Evolutionary conservation across 2,329 filamentous ascomycete species (phyloP).

Genomic region (Dichotomopilus funicola): DNA sequence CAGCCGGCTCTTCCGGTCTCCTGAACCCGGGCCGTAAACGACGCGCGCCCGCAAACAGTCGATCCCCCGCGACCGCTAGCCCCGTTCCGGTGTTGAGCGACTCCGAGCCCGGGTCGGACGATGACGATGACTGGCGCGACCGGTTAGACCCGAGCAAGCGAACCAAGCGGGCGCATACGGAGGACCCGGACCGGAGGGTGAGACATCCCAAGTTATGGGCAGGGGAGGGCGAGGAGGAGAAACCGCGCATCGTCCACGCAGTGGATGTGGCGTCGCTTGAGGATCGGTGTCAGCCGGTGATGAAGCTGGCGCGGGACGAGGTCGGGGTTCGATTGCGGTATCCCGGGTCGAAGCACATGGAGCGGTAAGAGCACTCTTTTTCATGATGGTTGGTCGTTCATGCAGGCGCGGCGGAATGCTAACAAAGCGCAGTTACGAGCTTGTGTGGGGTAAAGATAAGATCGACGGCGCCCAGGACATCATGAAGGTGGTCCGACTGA

Average conservation of each 20-base stretch:
- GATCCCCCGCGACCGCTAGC: slow-evolving; percentile 43
- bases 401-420: neutral
- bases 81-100: slow-evolving; percentile 33
- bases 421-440: slow-evolving; percentile 51
- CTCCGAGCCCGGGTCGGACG: slow-evolving; percentile 45
- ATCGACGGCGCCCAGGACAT: slow-evolving; percentile 73
- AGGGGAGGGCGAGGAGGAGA: slow-evolving; percentile 32
- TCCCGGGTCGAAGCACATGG: slow-evolving; percentile 50
- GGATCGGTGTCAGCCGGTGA: slow-evolving; percentile 44
- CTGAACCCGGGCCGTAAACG: slow-evolving; percentile 39
- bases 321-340: slow-evolving; percentile 71
- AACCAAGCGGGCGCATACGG: slow-evolving; percentile 35
- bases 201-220: slow-evolving; percentile 32
- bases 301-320: slow-evolving; percentile 45
- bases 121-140: slow-evolving; percentile 46
- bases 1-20: slow-evolving; percentile 19
- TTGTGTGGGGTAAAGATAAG: slow-evolving; percentile 71
- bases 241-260: slow-evolving; percentile 49
- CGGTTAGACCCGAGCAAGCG: slow-evolving; percentile 42
- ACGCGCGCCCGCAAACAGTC: slow-evolving; percentile 34
- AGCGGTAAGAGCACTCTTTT: slow-evolving; percentile 22
- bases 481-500: slow-evolving; percentile 59
- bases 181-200: slow-evolving; percentile 43
- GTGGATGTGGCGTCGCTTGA: slow-evolving; percentile 48
- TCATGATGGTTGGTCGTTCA: too few relatives aligned